Evolutionary conservation across 1,284 basidiomycete genomes (phyloP), one percentile per base, ranked within the genome.

Genomic region (Pascua guehoae): DNA sequence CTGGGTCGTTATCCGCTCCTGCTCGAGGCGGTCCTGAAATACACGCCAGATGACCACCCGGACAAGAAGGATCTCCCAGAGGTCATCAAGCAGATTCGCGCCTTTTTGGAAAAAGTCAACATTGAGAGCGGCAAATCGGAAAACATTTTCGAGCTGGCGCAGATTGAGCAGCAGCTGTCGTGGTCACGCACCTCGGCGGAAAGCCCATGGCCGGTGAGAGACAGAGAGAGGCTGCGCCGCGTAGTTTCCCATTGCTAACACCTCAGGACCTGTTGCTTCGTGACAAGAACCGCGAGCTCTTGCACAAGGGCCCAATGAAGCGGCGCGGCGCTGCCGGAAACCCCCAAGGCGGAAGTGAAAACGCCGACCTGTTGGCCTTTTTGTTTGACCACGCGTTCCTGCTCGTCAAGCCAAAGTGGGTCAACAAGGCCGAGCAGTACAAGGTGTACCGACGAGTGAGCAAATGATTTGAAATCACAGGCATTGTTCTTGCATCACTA

Each of bases 311-410:
- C n/a, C 81, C 87, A 39, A 80, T 98, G 67, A 97, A 92, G 77
- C 90, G 92, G 71, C 85, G 94, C 8, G 93, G 94, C 50, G 24
- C n/a, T n/a, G n/a, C 4, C 24, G 24, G 24, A 32, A 79, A 81
- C 7, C 79, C 80, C 7, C 82, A 88, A 66, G 86, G 86, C 66
- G 24, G 24, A 32, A 32, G 24, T 32, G 89, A 91, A 68, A 87
- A 81, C 63, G 88, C 92, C 8, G 95, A 98, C 73, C 80, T 98
- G 54, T 85, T 92, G 66, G 88, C 96, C 5, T 97, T 96, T 81
- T 79, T 98, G 65, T 97, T 99, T 70, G 96, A 98, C 74, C 95
- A 99, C 77, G 94, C 94, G 0, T 79, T 99, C 53, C 80, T 99
- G 47, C 91, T 98, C 83, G 93, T 91, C 64, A 98, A 98, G 80